A percentile compares a stretch with the other conserved stretches of the same genome.
Evolutionary conservation across 192 early-diverging fungal species (phyloP).

Genomic region (Mortierella antarctica): DNA sequence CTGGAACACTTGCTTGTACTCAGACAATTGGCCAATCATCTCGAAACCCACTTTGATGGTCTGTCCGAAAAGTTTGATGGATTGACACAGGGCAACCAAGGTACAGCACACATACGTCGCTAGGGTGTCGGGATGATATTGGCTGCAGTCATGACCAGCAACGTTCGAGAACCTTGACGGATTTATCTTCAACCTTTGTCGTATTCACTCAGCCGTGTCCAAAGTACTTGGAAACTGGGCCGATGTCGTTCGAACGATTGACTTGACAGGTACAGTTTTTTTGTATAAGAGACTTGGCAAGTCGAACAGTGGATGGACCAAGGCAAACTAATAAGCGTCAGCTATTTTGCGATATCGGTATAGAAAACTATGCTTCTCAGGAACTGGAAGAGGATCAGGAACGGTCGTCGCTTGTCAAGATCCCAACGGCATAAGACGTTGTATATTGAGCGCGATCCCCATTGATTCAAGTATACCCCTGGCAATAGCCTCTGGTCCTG

Average conservation of each 20-base stretch:
- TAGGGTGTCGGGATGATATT: neutral
- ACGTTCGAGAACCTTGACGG: neutral
- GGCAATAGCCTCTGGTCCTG: too few species aligned
- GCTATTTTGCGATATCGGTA: neutral
- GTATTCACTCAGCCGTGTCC: slow-evolving; percentile 6
- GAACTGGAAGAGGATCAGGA: slow-evolving; percentile 27
- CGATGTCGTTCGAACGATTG: slow-evolving; percentile 29
- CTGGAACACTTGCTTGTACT: slow-evolving; percentile 31
- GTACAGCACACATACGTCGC: slow-evolving; percentile 11
- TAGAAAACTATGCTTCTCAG: slow-evolving; percentile 37
- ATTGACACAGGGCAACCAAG: slow-evolving; percentile 37
- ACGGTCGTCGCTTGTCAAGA: slow-evolving; percentile 32
- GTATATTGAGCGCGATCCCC: too few species aligned
- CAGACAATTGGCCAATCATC: slow-evolving; percentile 28
- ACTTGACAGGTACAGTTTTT: slow-evolving; percentile 23
- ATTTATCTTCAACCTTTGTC: neutral
- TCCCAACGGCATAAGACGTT: slow-evolving; percentile 15
- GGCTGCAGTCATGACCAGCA: neutral
- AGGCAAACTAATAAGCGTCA: neutral
- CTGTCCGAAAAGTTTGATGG: slow-evolving; percentile 46
- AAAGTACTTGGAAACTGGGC: slow-evolving; percentile 43
- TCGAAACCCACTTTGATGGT: slow-evolving; percentile 43
- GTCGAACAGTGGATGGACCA: too few species aligned
- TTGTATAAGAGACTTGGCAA: too few species aligned
- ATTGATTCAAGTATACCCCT: too few species aligned